A percentile compares a stretch with the other conserved stretches of the same genome.
These are phyloP conservation scores for Glarea lozoyensis DNA, from an alignment of 495 filamentous ascomycete species.

Conservation along the genomic window DNA sequence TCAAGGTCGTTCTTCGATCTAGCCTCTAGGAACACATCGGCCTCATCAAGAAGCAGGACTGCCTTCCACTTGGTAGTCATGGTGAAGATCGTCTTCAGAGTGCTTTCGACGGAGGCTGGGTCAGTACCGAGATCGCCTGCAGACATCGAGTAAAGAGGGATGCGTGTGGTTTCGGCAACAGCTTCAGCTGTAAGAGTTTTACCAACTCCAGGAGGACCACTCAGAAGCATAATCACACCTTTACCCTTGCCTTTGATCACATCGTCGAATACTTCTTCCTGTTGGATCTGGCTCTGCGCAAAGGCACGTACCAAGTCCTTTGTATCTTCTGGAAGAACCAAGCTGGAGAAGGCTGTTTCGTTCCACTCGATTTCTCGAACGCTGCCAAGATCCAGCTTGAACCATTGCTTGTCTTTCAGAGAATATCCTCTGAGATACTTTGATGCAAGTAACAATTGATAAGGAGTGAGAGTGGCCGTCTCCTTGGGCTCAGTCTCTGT, in stretches of 20 bases:
- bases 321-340: conserved; percentile 13
- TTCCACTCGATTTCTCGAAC: conserved; percentile 26
- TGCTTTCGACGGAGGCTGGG: conserved; percentile 25
- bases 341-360: conserved; percentile 8
- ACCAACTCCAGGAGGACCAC: conserved; percentile 46
- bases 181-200: conserved; percentile 49
- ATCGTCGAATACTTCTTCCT: conserved; percentile 16
- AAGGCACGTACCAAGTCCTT: conserved; percentile 19
- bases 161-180: conserved; percentile 21
- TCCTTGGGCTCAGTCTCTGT: neutral
- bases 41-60: conserved; percentile 34
- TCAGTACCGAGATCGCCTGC: conserved; percentile 11
- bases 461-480: neutral
- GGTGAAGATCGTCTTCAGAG: conserved; percentile 33
- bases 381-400: conserved; percentile 14
- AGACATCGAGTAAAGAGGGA: conserved; percentile 10
- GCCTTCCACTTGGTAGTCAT: conserved; percentile 33
- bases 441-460: conserved; percentile 1
- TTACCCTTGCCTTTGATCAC: conserved; percentile 18
- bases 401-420: conserved; percentile 17
- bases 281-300: conserved; percentile 11
- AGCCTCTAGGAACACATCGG: conserved; percentile 30
- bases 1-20: conserved; percentile 14
- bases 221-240: conserved; percentile 17
- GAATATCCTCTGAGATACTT: conserved; percentile 9